Conservation (phyloP, 768 basidiomycete genomes). For the Trametes punicea region DNA sequence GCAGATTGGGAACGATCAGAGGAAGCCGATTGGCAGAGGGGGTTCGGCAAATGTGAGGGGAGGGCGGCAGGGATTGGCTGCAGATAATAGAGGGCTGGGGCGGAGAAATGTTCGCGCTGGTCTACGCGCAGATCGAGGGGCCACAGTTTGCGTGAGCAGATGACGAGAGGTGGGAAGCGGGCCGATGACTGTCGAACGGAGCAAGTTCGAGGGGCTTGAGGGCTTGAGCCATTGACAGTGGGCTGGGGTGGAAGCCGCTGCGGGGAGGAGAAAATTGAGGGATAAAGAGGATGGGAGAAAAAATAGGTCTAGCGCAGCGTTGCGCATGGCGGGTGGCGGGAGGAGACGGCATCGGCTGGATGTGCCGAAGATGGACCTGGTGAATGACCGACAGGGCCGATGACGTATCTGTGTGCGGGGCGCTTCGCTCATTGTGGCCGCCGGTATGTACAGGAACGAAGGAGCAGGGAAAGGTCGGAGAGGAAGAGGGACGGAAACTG, state of each 20-base stretch:
- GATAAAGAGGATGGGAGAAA: neutral
- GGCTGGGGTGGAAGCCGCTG: neutral
- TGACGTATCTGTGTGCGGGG: conserved; percentile 1
- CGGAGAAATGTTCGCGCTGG: conserved; percentile 8
- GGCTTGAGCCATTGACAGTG: neutral
- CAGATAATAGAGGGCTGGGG: conserved; percentile 2
- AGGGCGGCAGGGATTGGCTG: conserved; percentile 10
- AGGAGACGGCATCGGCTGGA: neutral
- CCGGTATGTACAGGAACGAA: neutral
- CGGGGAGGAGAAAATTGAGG: neutral
- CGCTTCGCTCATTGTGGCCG: neutral
- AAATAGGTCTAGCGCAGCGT: neutral
- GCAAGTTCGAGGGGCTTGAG: neutral
- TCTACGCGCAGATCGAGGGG: conserved; percentile 6
- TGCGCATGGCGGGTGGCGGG: neutral
- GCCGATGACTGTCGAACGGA: neutral
- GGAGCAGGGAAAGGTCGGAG: neutral
- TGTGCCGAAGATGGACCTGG: neutral
- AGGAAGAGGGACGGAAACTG: neutral
- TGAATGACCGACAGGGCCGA: neutral
- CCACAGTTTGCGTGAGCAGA: neutral
- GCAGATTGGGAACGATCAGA: conserved; percentile 9
- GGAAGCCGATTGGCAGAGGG: conserved; percentile 11
- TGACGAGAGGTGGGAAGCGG: neutral
- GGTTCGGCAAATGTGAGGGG: conserved; percentile 1